Percentiles rank a stretch among this genome's conserved stretches.
These are phyloP conservation scores for Solanum chacoense DNA, from an alignment of 305 asterid species.

Conservation along the genomic window DNA sequence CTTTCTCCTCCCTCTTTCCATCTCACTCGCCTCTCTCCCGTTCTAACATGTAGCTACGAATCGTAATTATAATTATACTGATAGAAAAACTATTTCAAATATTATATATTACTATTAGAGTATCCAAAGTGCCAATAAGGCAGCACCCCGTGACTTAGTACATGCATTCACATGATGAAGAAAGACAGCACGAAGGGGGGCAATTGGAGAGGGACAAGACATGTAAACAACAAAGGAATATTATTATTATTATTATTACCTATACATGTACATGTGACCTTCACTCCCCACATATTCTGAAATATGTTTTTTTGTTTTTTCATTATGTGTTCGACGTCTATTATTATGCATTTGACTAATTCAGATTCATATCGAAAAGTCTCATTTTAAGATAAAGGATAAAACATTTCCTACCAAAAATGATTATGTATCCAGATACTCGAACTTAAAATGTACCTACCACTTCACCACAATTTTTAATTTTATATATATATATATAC, in stretches of 20 bases:
- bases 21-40: neutral
- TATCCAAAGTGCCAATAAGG: neutral
- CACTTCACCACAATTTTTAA: neutral
- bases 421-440: fast-evolving
- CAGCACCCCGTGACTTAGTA: slow-evolving; percentile 3
- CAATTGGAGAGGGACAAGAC: slow-evolving; percentile 5
- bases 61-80: neutral
- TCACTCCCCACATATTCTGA: neutral
- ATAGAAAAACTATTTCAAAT: too few relatives aligned
- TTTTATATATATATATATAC: too few relatives aligned
- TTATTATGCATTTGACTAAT: neutral
- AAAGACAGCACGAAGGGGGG: neutral
- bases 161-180: slow-evolving; percentile 5
- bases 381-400: fast-evolving
- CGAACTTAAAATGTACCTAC: too few relatives aligned
- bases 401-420: neutral
- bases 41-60: too few relatives aligned
- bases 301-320: neutral
- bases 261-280: neutral
- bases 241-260: neutral
- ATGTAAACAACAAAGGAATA: slow-evolving; percentile 2
- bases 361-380: neutral
- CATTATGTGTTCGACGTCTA: fast-evolving
- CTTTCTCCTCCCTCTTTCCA: neutral
- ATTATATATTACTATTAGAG: neutral